phyloP scores from a whole-genome alignment of 495 filamentous ascomycete species.

The Penicillium egyptiacum region DNA sequence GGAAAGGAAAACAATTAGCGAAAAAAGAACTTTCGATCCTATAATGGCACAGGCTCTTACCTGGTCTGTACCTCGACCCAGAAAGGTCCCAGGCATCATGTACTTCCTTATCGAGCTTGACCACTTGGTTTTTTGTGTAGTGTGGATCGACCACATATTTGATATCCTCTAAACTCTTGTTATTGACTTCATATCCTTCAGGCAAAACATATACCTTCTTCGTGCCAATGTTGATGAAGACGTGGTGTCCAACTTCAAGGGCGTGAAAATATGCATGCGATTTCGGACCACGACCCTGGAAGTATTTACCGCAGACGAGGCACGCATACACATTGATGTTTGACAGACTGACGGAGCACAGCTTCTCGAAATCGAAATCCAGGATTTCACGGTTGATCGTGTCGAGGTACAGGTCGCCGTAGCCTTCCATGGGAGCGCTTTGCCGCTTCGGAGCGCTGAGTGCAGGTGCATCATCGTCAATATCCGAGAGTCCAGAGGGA shows the following conservation, averaged over 20 bases:
- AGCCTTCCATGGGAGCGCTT: conserved; percentile 78
- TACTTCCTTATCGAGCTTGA: conserved; percentile 74
- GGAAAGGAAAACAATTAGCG: conserved; percentile 18
- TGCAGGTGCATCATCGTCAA: conserved; percentile 43
- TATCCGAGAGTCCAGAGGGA: conserved; percentile 31
- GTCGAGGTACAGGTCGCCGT: conserved; percentile 95
- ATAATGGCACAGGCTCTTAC: conserved; percentile 31
- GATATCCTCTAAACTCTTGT: conserved; percentile 95
- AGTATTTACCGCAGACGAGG: conserved; percentile 96
- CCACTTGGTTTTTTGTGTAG: conserved; percentile 75
- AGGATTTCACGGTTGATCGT: conserved; percentile 86
- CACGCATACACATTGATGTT: conserved; percentile 99
- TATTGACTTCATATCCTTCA: conserved; percentile 95
- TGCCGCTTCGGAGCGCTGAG: conserved; percentile 58
- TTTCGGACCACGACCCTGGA: conserved; percentile 88
- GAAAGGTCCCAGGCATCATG: conserved; percentile 73
- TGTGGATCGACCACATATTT: conserved; percentile 97
- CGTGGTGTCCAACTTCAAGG: conserved; percentile 91
- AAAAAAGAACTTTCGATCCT: too few relatives aligned
- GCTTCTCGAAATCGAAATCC: conserved; percentile 97
- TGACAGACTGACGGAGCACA: conserved; percentile 90
- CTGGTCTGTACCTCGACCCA: conserved; percentile 82
- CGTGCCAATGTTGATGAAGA: conserved; percentile 94
- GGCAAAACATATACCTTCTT: conserved; percentile 95
- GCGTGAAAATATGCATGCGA: conserved; percentile 98